These are phyloP conservation scores for Botryotinia calthae DNA, from an alignment of 2,329 filamentous ascomycete species.

Conservation along the genomic window DNA sequence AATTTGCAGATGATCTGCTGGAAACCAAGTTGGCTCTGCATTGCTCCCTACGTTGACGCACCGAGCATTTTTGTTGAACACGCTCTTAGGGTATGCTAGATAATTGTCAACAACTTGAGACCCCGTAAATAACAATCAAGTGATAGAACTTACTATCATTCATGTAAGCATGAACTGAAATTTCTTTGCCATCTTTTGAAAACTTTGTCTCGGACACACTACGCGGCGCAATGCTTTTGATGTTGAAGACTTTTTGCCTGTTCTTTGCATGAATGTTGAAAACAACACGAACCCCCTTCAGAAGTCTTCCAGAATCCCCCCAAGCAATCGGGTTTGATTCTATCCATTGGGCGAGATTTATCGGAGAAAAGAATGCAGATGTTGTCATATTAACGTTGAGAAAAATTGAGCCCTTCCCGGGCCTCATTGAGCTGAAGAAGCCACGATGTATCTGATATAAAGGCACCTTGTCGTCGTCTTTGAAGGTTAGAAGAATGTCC, in stretches of 20 bases:
- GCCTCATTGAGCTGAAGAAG: constrained; percentile 24
- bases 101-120: neutral
- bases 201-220: neutral
- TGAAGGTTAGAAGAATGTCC: neutral
- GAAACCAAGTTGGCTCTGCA: neutral
- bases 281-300: neutral
- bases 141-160: neutral
- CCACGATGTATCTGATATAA: constrained; percentile 16
- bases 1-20: neutral
- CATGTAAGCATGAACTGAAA: neutral
- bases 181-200: neutral
- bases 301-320: neutral
- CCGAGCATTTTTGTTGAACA: neutral
- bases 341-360: neutral
- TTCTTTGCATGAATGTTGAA: neutral
- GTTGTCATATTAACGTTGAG: constrained; percentile 25
- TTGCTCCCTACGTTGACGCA: neutral
- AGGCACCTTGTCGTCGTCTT: neutral
- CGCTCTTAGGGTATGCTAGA: neutral
- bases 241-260: neutral
- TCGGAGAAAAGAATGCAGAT: neutral
- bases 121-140: neutral
- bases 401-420: constrained; percentile 17
- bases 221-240: neutral
- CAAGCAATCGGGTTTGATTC: neutral